Evolutionary conservation across 805 yeast genomes (phyloP).

Genomic region (Wickerhamiella parazyma): DNA sequence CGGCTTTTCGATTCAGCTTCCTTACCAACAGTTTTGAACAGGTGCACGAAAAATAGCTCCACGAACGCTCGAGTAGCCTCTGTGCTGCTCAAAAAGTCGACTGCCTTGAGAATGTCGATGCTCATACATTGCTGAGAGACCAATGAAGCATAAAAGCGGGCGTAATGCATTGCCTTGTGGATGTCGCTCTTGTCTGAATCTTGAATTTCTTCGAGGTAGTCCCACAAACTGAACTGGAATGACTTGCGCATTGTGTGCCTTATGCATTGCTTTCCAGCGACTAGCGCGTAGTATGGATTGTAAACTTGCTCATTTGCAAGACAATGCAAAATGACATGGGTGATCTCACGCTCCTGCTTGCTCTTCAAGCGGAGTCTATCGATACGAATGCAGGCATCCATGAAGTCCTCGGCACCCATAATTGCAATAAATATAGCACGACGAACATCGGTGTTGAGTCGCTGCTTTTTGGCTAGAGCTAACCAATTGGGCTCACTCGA

Average conservation of each 20-base stretch:
- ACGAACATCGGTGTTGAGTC: conserved; percentile 93
- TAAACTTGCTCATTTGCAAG: conserved; percentile 66
- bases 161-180: conserved; percentile 53
- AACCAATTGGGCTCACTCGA: conserved; percentile 75
- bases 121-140: conserved; percentile 63
- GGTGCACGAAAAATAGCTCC: conserved; percentile 57
- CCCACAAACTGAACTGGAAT: conserved; percentile 86
- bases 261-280: conserved; percentile 65
- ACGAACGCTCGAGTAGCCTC: conserved; percentile 52
- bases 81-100: conserved; percentile 56
- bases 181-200: conserved; percentile 28
- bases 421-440: conserved; percentile 86
- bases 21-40: conserved; percentile 45
- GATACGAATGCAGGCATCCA: conserved; percentile 72
- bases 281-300: conserved; percentile 79
- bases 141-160: conserved; percentile 65
- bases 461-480: conserved; percentile 67
- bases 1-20: conserved; percentile 22
- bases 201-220: conserved; percentile 59
- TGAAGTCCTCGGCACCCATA: conserved; percentile 87
- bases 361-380: conserved; percentile 68
- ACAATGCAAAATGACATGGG: conserved; percentile 75
- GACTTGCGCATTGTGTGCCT: conserved; percentile 61
- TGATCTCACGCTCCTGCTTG: conserved; percentile 75
- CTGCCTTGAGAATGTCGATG: conserved; percentile 55